These are phyloP conservation scores for Candida loeiensis DNA, from an alignment of 805 yeast species.

Conservation along the genomic window DNA sequence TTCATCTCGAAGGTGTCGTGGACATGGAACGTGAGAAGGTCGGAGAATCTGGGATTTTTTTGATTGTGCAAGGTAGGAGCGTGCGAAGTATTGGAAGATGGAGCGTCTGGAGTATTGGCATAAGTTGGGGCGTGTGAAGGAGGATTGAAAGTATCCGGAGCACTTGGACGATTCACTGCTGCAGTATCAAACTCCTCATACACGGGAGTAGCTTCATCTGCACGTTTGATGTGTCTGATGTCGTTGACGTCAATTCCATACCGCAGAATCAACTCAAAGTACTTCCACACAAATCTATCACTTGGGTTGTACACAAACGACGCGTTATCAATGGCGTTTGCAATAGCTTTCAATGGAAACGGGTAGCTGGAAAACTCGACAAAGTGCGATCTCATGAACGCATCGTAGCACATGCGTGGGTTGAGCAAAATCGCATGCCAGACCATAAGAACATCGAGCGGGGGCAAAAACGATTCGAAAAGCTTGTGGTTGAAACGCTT, in stretches of 20 bases:
- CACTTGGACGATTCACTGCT: no score
- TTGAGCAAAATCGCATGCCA: constrained; percentile 23
- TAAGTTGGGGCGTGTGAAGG: no score
- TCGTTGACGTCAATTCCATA: no score
- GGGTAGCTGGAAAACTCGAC: constrained; percentile 14
- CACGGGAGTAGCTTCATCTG: no score
- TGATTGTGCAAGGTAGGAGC: no score
- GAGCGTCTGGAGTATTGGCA: no score
- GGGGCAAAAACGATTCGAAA: constrained; percentile 13
- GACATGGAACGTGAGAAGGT: background rate
- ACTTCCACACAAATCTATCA: constrained; percentile 5
- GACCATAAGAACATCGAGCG: constrained; percentile 22
- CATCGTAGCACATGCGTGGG: constrained; percentile 16
- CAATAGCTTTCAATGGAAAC: constrained; percentile 18
- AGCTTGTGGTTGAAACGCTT: background rate
- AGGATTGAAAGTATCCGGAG: no score
- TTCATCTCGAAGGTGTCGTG: background rate
- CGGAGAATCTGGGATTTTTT: background rate
- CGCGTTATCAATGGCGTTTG: constrained; percentile 11
- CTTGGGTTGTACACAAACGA: constrained; percentile 14
- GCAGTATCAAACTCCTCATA: no score
- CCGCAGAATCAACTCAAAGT: no score
- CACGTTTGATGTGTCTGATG: no score
- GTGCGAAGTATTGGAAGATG: no score
- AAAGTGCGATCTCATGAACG: constrained; percentile 14